Base-by-base conservation (phyloP, 164 flowering plant genomes). In the Malania oleifera region DNA sequence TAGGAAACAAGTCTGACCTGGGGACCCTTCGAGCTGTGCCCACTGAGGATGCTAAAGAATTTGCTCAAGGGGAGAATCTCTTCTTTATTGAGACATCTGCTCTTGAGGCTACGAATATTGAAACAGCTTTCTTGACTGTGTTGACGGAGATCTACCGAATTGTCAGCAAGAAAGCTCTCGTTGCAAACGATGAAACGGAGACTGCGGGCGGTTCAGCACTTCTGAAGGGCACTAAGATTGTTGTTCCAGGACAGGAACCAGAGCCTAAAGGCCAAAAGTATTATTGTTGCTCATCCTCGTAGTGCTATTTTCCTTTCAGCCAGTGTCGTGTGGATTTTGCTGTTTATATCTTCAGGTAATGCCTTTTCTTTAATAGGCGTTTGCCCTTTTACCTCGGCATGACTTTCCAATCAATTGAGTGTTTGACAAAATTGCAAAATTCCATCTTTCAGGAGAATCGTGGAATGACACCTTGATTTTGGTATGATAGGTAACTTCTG, bases 41-140 rank as follows among this genome's bases (percentile, higher is more conserved):
- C 7, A 68, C 66, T 15, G 82, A 77, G 52, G 82, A 77, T 63
- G 82, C 82, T 23, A 72, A 75, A 63, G 82, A 77, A 22, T 75
- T 75, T 62, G 73, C 82, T 22, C 65, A 75, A 52, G 73, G 48
- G 49, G 82, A 78, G 64, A 70, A 61, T 44, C 68, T 78, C 14
- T 75, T 65, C 65, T 78, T 78, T 31, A 75, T 75, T 71, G 82
- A 78, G 66, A 78, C 82, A 39, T 78, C 82, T 24, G 82, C 82
- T 22, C 75, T 77, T 20, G 82, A 77, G 50, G 62, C 78, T 25
- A 77, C 74, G 5, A 77, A 77, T 62, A 76, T 74, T 20, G 81
- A 77, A 45, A 49, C 70, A 14, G 79, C 82, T 22, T 78, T 78
- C 52, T 44, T 56, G 1, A 59, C 77, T 7, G 61, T 72, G 31